These are phyloP conservation scores for Mortierella sp. DNA, from an alignment of 371 early-diverging fungal genomes.

Conservation along the genomic window DNA sequence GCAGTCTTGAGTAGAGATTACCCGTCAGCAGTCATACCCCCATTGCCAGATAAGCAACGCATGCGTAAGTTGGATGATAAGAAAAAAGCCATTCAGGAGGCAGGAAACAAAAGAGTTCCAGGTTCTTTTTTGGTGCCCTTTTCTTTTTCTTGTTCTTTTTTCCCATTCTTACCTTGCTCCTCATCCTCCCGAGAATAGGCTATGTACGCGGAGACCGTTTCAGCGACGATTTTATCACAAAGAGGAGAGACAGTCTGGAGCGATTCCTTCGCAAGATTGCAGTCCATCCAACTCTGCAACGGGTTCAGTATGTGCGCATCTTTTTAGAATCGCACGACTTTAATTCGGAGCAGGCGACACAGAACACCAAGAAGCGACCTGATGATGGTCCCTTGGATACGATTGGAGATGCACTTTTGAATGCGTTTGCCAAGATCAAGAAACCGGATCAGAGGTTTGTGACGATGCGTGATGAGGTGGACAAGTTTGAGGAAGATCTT, in stretches of 20 bases:
- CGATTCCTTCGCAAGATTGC: constrained; percentile 85
- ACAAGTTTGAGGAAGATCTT: constrained; percentile 87
- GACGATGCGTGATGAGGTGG: constrained; percentile 81
- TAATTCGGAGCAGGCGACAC: constrained; percentile 66
- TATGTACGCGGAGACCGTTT: constrained; percentile 96
- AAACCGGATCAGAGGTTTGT: constrained; percentile 88
- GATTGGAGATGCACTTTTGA: constrained; percentile 88
- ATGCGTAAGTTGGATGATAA: constrained; percentile 63
- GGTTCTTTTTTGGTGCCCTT: too few species aligned
- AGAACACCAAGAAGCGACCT: constrained; percentile 47
- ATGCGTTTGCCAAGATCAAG: constrained; percentile 91
- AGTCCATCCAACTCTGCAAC: constrained; percentile 88
- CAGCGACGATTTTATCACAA: constrained; percentile 87
- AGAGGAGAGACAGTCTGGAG: constrained; percentile 78
- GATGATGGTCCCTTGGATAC: constrained; percentile 85
- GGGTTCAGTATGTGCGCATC: constrained; percentile 71
- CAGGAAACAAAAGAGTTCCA: not conserved
- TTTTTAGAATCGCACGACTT: constrained; percentile 88
- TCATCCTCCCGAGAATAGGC: constrained; percentile 58
- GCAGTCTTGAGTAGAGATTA: constrained; percentile 75
- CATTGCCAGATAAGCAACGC: constrained; percentile 92
- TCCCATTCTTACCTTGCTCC: not conserved
- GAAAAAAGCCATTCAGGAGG: not conserved
- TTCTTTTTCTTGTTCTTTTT: constrained; percentile 4
- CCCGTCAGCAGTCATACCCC: constrained; percentile 88